Evolutionary conservation across 2,329 filamentous ascomycete genomes (phyloP).

Genomic region (Berkeleyomyces rouxiae): DNA sequence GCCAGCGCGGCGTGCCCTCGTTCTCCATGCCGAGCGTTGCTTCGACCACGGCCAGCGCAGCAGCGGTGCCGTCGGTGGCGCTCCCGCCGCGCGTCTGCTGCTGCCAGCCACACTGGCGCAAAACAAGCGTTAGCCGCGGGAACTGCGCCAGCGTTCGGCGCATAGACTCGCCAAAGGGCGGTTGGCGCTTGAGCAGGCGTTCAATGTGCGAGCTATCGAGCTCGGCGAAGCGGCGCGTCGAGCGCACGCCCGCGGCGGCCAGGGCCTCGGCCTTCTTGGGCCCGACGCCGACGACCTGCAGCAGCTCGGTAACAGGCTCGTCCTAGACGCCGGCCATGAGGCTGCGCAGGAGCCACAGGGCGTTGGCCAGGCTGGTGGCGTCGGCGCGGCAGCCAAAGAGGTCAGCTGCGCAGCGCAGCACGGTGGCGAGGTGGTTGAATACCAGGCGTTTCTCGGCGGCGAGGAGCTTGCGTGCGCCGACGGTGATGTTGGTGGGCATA

Average conservation of each 20-base stretch:
- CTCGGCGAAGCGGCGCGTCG: slow-evolving; percentile 50
- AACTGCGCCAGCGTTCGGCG: slow-evolving; percentile 50
- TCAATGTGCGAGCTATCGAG: slow-evolving; percentile 61
- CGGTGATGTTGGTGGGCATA: slow-evolving; percentile 33
- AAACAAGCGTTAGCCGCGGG: slow-evolving; percentile 36
- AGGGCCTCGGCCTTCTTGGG: slow-evolving; percentile 60
- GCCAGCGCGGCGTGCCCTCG: slow-evolving; percentile 42
- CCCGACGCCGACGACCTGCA: slow-evolving; percentile 68
- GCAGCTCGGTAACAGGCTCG: slow-evolving; percentile 60
- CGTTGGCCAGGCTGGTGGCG: slow-evolving; percentile 47
- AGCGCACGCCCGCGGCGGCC: slow-evolving; percentile 50
- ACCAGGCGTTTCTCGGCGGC: slow-evolving; percentile 20
- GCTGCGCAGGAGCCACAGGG: slow-evolving; percentile 62
- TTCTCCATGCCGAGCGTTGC: slow-evolving; percentile 59
- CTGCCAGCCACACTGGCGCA: slow-evolving; percentile 16
- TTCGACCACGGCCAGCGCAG: slow-evolving; percentile 29
- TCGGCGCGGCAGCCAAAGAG: slow-evolving; percentile 32
- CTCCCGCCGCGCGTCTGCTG: background rate
- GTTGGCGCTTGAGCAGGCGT: slow-evolving; percentile 57
- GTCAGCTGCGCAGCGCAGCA: slow-evolving; percentile 25
- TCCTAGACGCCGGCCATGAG: slow-evolving; percentile 69
- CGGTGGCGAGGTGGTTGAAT: slow-evolving; percentile 20
- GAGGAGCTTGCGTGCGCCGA: slow-evolving; percentile 14
- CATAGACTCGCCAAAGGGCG: slow-evolving; percentile 62
- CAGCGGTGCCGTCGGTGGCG: slow-evolving; percentile 21